Conservation (phyloP, 768 basidiomycete species). For the Tephrocybe sp. region DNA sequence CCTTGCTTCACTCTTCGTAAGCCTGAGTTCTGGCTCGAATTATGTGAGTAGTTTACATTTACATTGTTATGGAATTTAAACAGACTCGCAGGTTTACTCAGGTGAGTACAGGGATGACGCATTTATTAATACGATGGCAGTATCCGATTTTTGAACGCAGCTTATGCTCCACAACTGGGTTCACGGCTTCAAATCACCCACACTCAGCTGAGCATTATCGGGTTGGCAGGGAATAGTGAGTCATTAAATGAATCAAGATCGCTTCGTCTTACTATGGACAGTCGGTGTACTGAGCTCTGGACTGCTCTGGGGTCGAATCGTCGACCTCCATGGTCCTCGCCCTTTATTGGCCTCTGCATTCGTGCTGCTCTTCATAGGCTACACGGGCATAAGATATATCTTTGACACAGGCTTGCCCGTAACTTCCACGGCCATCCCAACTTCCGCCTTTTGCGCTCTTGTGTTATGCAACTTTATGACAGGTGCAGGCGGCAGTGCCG, state of each 20-base stretch:
- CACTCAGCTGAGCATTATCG: constrained; percentile 81
- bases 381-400: neutral
- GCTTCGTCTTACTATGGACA: constrained; percentile 25
- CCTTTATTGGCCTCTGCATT: neutral
- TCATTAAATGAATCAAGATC: constrained; percentile 20
- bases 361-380: neutral
- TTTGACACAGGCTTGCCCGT: neutral
- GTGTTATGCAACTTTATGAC: neutral
- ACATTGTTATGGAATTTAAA: constrained; percentile 3
- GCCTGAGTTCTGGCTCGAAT: constrained; percentile 68
- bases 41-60: constrained; percentile 54
- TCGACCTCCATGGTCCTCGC: constrained; percentile 42
- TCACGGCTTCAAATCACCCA: constrained; percentile 73
- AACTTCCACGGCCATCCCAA: neutral
- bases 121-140: neutral
- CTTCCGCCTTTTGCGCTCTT: neutral
- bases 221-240: constrained; percentile 68
- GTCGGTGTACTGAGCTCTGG: constrained; percentile 79
- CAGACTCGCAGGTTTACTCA: constrained; percentile 36
- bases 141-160: constrained; percentile 38
- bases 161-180: constrained; percentile 87
- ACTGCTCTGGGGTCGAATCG: constrained; percentile 77
- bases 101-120: constrained; percentile 29
- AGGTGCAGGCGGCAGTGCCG: neutral
- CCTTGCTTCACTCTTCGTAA: constrained; percentile 55